Base-by-base conservation (phyloP, 306 rosid species). In the Astragalus glycyphyllos region DNA sequence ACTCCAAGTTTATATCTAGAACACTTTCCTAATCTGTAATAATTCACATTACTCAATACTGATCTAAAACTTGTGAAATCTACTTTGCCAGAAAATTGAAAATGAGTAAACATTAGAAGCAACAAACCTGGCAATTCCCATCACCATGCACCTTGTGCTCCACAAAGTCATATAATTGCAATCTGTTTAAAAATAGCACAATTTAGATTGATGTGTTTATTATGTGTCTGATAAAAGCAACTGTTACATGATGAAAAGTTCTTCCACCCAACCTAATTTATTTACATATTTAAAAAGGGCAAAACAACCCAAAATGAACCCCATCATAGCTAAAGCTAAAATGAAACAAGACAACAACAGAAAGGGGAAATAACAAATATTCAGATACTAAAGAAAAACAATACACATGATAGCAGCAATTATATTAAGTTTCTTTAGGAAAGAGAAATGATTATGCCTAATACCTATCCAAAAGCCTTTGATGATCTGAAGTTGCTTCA, bases 401-500 rank as follows among this genome's bases (percentile, higher is more conserved):
- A 80, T 35, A 56, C 59, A 58, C 58, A 38, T 47, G 23, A 13
- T 68, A 69, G 23, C 46, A 49, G 68, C 71, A 46, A 56, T 26
- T 35, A 53, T 66, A 60, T 75, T n/a, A 15, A 20, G 67, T 67
- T 58, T 53, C 51, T 50, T 7, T 1, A 59, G 14, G 75, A 59
- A 76, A 40, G 37, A 73, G 40, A 72, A 34, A 17, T 47, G 47
- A 54, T 40, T 32, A 65, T 41, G 58, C 45, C 53, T 42, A 56
- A 68, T 86, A 88, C 97, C 98, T 92, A 79, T 90, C 84, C 58
- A 85, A 68, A 75, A 92, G 96, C 82, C 96, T 86, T 75, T 92
- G 92, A 82, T 92, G 96, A 83, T 92, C 96, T 9, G 98, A 88
- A 64, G 91, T 87, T 35, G 86, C 98, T 85, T 88, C 96, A 60